Percentiles rank a stretch among this genome's conserved stretches.
Evolutionary conservation across 345 rosid species (phyloP).

Genomic region (Pugionium dolabratum): DNA sequence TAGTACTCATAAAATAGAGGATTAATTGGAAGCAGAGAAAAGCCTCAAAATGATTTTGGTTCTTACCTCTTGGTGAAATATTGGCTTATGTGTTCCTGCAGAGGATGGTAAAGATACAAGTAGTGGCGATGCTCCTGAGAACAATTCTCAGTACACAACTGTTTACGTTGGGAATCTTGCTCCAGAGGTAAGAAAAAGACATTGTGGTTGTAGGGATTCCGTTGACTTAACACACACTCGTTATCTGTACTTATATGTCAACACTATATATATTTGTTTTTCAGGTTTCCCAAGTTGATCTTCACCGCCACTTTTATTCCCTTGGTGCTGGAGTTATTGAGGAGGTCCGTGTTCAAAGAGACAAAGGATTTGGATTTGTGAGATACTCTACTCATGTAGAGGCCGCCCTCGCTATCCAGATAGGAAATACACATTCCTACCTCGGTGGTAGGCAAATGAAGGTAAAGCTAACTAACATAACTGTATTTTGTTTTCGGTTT

Average conservation of each 20-base stretch:
- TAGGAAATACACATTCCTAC: constrained; percentile 47
- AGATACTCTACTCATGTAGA: constrained; percentile 54
- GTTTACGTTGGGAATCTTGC: constrained; percentile 56
- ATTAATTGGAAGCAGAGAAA: constrained; percentile 3
- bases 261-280: background rate
- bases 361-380: constrained; percentile 60
- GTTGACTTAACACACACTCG: background rate
- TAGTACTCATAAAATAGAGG: background rate
- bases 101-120: constrained; percentile 48
- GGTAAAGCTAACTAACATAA: constrained; percentile 29
- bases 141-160: constrained; percentile 51
- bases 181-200: constrained; percentile 42
- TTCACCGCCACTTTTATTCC: constrained; percentile 55
- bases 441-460: constrained; percentile 50
- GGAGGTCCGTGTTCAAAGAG: constrained; percentile 57
- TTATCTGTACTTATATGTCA: background rate
- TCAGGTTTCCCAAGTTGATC: constrained; percentile 53
- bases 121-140: constrained; percentile 51
- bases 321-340: constrained; percentile 56
- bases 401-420: constrained; percentile 52
- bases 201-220: background rate
- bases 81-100: constrained; percentile 31
- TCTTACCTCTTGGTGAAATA: constrained; percentile 10
- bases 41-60: background rate
- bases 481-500: background rate